Evolutionary conservation across 106 monocot species (phyloP), one percentile per base, ranked within the genome.

Genomic region (Dactylorhiza incarnata): DNA sequence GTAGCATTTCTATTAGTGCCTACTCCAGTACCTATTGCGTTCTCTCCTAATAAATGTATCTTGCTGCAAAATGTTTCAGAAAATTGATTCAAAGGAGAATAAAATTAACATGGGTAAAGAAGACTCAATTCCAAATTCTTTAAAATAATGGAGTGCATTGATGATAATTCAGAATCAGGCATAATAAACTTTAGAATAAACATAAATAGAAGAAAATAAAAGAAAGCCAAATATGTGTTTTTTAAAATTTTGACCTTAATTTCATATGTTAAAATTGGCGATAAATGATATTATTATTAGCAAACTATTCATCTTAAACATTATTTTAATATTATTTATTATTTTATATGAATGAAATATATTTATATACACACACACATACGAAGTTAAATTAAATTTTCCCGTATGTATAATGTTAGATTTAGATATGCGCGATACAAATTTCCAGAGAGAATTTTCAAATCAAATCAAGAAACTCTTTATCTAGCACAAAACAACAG

Each of bases 201-300:
- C 24, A 9, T 8, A 5, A 10, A 2, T 26, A 63, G 25, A 7
- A 26, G 45, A 16, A 45, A 9, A 52, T 52, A 37, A 52, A 14
- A 46, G n/a, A 2, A 46, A 46, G 72, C 45, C 48, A 59, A 19
- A 68, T 82, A 73, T 89, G n/a, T n/a, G n/a, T n/a, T n/a, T n/a
- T n/a, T n/a, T n/a, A n/a, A n/a, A n/a, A n/a, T n/a, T n/a, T n/a
- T n/a, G n/a, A n/a, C n/a, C n/a, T n/a, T n/a, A n/a, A n/a, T n/a
- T n/a, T n/a, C n/a, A n/a, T n/a, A n/a, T n/a, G n/a, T n/a, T n/a
- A n/a, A n/a, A n/a, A n/a, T n/a, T n/a, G n/a, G n/a, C n/a, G n/a
- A n/a, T n/a, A n/a, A n/a, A n/a, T n/a, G n/a, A n/a, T n/a, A n/a
- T n/a, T n/a, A n/a, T n/a, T n/a, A n/a, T n/a, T n/a, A n/a, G n/a